Evolutionary conservation across 2,329 filamentous ascomycete species (phyloP), one percentile per base, ranked within the genome.

Genomic region (Nigrospora sphaerica): DNA sequence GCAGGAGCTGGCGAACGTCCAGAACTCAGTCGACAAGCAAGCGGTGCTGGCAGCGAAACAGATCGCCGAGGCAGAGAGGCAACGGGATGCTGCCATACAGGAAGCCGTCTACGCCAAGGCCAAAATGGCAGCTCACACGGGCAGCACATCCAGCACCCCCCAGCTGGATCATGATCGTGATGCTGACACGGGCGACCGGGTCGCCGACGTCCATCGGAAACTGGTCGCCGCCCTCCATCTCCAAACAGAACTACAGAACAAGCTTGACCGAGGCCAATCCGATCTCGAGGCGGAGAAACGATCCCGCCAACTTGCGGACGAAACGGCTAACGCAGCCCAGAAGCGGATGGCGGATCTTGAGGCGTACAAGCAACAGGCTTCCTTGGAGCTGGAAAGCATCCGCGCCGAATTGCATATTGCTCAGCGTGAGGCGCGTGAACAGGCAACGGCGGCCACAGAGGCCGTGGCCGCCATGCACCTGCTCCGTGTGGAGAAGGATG

Each of bases 51-150:
- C 93, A 10, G 89, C 91, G 0, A 91, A 86, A 63, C 83, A 92
- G 51, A 91, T 98, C 51, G 91, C 92, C 2, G 91, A 96, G 62
- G 86, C 95, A 1, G 93, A 98, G 63, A 91, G 88, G 62, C 93
- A 98, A 69, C 80, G 95, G 43, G 93, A 98, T 66, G 83, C 86
- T 36, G 93, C 93, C n/a, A 84, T 98, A 45, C 87, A 85, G 57
- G 95, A 98, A 68, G 93, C 93, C 1, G 86, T 93, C 1, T 97
- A 97, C 65, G 88, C 91, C 32, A 95, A 95, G 62, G 90, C 95
- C 3, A 96, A 89, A 62, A 72, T 96, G 44, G 91, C 91, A 31
- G 91, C 90, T 9, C 85, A 90, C 52, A 57, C 66, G 34, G 77
- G 81, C 46, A 89, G 85, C 55, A 76, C 81, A 44, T 73, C 73